These are phyloP conservation scores for Alternaria panax DNA, from an alignment of 2,329 filamentous ascomycete species.

Conservation along the genomic window DNA sequence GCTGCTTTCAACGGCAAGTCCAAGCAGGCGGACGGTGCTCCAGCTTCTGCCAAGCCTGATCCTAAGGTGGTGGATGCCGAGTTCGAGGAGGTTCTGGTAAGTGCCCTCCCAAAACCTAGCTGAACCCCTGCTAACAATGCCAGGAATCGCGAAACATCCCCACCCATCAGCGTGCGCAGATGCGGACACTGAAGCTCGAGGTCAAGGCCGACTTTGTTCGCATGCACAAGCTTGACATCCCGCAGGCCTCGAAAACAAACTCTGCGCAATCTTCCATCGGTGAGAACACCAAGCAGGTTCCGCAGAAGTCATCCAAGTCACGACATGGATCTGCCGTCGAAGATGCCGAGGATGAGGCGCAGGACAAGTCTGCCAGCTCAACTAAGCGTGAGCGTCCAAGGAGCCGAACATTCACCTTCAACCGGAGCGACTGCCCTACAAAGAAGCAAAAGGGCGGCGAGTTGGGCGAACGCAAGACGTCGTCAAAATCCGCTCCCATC, in stretches of 20 bases:
- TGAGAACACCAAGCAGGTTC: slow-evolving; percentile 54
- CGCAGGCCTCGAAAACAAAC: slow-evolving; percentile 57
- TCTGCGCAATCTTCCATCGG: slow-evolving; percentile 50
- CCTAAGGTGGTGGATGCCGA: slow-evolving; percentile 66
- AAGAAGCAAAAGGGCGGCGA: slow-evolving; percentile 76
- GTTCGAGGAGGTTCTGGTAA: slow-evolving; percentile 67
- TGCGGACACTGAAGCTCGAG: slow-evolving; percentile 84
- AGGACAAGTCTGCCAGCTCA: slow-evolving; percentile 33
- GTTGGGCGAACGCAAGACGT: slow-evolving; percentile 57
- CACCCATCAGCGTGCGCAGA: slow-evolving; percentile 91
- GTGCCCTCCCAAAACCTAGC: slow-evolving; percentile 43
- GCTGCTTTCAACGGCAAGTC: slow-evolving; percentile 66
- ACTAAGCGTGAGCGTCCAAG: slow-evolving; percentile 62
- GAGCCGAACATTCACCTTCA: slow-evolving; percentile 81
- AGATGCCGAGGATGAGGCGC: slow-evolving; percentile 17
- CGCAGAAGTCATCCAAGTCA: slow-evolving; percentile 50
- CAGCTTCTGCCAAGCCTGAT: slow-evolving; percentile 52
- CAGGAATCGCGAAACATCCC: slow-evolving; percentile 91
- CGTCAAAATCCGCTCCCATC: slow-evolving; percentile 75
- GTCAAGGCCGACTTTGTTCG: slow-evolving; percentile 97
- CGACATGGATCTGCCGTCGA: slow-evolving; percentile 39
- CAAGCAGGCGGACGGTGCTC: slow-evolving; percentile 47
- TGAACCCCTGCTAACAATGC: slow-evolving; percentile 50
- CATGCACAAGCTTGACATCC: slow-evolving; percentile 76
- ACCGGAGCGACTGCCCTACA: slow-evolving; percentile 72